Base-by-base conservation (phyloP, 371 early-diverging fungal species). In the Apophysomyces variabilis region DNA sequence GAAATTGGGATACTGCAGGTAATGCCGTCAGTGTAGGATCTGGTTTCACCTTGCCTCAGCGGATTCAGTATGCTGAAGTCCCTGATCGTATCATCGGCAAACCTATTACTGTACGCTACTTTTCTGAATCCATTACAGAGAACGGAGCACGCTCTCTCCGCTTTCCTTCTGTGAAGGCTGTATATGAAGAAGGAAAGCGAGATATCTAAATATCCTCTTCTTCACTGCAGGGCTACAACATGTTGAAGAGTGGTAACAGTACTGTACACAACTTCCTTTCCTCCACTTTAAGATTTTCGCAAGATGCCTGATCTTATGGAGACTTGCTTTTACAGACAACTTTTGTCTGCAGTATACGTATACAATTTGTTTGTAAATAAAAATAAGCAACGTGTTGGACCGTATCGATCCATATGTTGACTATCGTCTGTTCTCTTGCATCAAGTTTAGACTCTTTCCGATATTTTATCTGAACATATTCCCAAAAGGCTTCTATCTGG, bases 131-230 rank as follows among this genome's bases (percentile, higher is more conserved):
- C 8, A 61, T 62, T 45, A 68, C 60, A 21, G 75, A 75, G 26
- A 69, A 71, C 14, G 72, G 72, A 3, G 16, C 58, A 3, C 57
- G 66, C 4, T 85, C 86, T 36, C 65, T 88, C 35, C 74, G 89
- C 18, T 88, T 88, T 60, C 89, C 89, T 9, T 70, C 79, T 6
- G 79, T 87, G 54, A 88, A 88, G 58, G 80, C 83, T 16, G 75
- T 88, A 3, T 87, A 82, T 63, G 83, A 72, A 16, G 60, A 74
- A 38, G 83, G 82, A 12, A 47, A 62, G 21, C 68, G 68, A 14
- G 63, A 63, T 32, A 47, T 68, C 11, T 68, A 54, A 61, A n/a
- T 18, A 38, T 45, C 3, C 32, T 26, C 32, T 26, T 26, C 32
- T 26, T 26, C 32, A 26, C 32, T 26, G 8, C 16, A 45, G 8